Base-by-base conservation (phyloP, 2,329 filamentous ascomycete species). In the Myrmaecium sp. region DNA sequence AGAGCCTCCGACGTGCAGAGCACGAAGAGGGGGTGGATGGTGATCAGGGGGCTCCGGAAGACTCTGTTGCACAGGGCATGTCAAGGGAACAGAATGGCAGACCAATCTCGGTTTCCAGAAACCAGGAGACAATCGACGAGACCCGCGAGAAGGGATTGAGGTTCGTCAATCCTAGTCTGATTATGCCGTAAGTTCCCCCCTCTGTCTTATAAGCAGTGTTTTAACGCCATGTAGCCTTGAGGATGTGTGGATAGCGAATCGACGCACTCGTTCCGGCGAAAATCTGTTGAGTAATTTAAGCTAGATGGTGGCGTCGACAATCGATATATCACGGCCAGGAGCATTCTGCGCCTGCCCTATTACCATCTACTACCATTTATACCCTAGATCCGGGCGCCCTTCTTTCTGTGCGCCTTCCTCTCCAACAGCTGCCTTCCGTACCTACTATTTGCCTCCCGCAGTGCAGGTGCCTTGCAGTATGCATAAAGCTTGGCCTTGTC, bases 141-240 rank as follows among this genome's bases (percentile, higher is more conserved):
- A 63, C 69, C 31, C 64, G 67, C 32, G 78, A 86, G 43, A 69
- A 66, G 41, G 78, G 74, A 0, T 45, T 73, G 47, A 59, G 58
- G 25, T 91, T 83, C 49, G 58, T 83, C 25, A 89, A 86, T 39
- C 81, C 81, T 2, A 86, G 69, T 44, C 54, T 91, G 7, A 58
- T 74, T 4, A 54, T 60, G 17, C 73, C 74, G 60, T 76, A 60
- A 59, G 70, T 65, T 4, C 19, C 24, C 15, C 8, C n/a, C 17
- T 15, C n/a, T 19, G 21, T 16, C 34, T 39, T 8, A 5, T 14
- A 10, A 20, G 18, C 26, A 5, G 6, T n/a, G 21, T 7, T 19
- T 32, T 15, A 27, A 40, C 28, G 33, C 19, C 5, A 11, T 14
- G 18, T 16, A 75, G 70, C 13, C 57, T 83, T n/a, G 62, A 72